Conservation (phyloP, 1,139 yeast genomes). For the Pichia sp. region DNA sequence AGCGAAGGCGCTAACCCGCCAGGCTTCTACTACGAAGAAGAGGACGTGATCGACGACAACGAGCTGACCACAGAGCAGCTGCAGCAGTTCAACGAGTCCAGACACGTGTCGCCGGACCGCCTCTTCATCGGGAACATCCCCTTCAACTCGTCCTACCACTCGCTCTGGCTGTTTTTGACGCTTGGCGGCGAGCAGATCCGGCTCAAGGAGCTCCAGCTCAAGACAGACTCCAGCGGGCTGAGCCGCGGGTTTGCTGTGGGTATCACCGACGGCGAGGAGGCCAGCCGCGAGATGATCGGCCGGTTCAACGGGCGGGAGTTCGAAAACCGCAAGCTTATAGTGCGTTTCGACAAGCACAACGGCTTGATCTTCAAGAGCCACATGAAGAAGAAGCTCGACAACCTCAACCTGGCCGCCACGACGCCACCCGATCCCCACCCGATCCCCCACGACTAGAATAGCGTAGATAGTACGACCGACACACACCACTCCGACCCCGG, state of each 20-base stretch:
- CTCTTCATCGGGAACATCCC: constrained; percentile 51
- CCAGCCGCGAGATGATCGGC: constrained; percentile 50
- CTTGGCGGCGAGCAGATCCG: constrained; percentile 4
- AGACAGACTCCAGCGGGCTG: constrained; percentile 41
- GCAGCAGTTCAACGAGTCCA: constrained; percentile 20
- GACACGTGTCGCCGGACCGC: constrained; percentile 38
- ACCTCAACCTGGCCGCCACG: background rate
- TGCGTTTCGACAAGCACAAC: constrained; percentile 44
- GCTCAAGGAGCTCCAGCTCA: constrained; percentile 42
- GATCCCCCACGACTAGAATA: background rate
- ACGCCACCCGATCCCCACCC: too few species aligned
- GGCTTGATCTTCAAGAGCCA: constrained; percentile 18
- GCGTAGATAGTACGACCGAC: background rate
- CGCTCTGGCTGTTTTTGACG: constrained; percentile 7
- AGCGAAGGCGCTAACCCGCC: too few species aligned
- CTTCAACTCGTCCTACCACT: constrained; percentile 37
- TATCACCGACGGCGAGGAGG: constrained; percentile 45
- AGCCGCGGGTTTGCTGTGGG: constrained; percentile 67
- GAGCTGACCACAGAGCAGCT: constrained; percentile 24
- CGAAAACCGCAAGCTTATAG: constrained; percentile 61
- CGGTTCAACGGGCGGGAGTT: constrained; percentile 23
- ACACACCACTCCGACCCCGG: too few species aligned
- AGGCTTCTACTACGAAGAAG: background rate
- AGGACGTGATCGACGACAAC: constrained; percentile 19
- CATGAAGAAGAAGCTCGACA: constrained; percentile 17